Evolutionary conservation across 768 basidiomycete genomes (phyloP).

Genomic region (Boletus eberwhitei): DNA sequence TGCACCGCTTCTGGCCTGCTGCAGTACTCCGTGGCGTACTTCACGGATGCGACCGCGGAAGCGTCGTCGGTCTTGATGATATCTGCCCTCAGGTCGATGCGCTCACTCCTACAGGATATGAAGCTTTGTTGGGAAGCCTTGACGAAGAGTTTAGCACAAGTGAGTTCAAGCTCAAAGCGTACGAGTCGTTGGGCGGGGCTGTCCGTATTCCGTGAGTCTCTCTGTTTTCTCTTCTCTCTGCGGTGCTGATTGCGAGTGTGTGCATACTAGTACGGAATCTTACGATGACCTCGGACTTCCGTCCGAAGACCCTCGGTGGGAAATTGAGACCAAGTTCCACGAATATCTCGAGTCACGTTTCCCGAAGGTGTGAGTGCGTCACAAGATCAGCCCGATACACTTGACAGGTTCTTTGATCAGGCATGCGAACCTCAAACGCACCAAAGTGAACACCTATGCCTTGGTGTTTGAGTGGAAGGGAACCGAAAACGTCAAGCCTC

Average conservation of each 20-base stretch:
- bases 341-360: constrained; percentile 44
- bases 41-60: background rate
- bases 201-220: constrained; percentile 32
- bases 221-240: background rate
- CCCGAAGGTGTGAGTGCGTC: constrained; percentile 48
- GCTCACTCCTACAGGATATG: constrained; percentile 13
- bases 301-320: constrained; percentile 45
- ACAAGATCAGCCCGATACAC: background rate
- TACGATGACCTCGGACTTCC: constrained; percentile 49
- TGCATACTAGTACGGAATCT: constrained; percentile 45
- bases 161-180: constrained; percentile 29
- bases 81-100: constrained; percentile 30
- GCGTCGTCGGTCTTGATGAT: background rate
- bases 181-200: constrained; percentile 35
- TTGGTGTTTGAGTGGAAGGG: constrained; percentile 63
- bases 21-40: background rate
- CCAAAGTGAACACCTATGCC: constrained; percentile 58
- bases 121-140: constrained; percentile 20
- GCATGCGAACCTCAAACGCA: constrained; percentile 46
- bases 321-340: constrained; percentile 26
- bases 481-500: constrained; percentile 49
- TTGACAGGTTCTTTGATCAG: constrained; percentile 24
- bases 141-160: constrained; percentile 21
- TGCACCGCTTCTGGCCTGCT: constrained; percentile 4
- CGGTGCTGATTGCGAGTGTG: background rate